These are phyloP conservation scores for Pterocarpus santalinus DNA, from an alignment of 306 rosid species.

Conservation along the genomic window DNA sequence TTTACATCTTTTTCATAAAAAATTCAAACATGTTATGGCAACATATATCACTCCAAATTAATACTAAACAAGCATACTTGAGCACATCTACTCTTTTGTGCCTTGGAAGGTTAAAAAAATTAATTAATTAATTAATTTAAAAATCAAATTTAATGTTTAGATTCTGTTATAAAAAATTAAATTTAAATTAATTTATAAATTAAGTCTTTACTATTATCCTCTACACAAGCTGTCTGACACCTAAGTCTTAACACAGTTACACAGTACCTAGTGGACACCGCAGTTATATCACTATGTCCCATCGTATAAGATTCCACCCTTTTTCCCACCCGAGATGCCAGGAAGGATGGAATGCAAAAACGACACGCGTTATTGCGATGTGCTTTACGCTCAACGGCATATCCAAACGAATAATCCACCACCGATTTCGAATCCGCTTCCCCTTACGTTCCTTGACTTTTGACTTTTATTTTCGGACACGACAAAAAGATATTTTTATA, in stretches of 20 bases:
- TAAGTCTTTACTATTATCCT: neutral
- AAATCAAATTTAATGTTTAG: neutral
- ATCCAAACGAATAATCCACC: slow-evolving; percentile 54
- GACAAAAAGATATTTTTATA: slow-evolving; percentile 51
- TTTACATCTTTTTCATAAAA: no score
- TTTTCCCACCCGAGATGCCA: slow-evolving; percentile 32
- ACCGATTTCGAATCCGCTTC: slow-evolving; percentile 47
- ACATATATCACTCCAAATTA: neutral
- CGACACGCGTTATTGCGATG: slow-evolving; percentile 39
- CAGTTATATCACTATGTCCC: neutral
- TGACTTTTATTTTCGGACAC: slow-evolving; percentile 45
- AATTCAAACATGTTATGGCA: neutral
- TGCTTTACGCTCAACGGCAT: slow-evolving; percentile 52
- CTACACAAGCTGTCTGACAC: neutral
- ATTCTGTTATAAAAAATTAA: no score
- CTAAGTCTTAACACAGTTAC: neutral
- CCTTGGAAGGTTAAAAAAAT: neutral
- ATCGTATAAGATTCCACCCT: slow-evolving; percentile 40
- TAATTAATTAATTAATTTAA: no score
- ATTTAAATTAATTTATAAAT: no score
- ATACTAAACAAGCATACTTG: neutral
- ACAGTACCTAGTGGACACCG: neutral
- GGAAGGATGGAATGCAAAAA: slow-evolving; percentile 23
- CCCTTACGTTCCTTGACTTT: slow-evolving; percentile 26
- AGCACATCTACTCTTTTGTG: neutral